These are phyloP conservation scores for Lodderomyces theae DNA, from an alignment of 1,139 yeast genomes.

Conservation along the genomic window DNA sequence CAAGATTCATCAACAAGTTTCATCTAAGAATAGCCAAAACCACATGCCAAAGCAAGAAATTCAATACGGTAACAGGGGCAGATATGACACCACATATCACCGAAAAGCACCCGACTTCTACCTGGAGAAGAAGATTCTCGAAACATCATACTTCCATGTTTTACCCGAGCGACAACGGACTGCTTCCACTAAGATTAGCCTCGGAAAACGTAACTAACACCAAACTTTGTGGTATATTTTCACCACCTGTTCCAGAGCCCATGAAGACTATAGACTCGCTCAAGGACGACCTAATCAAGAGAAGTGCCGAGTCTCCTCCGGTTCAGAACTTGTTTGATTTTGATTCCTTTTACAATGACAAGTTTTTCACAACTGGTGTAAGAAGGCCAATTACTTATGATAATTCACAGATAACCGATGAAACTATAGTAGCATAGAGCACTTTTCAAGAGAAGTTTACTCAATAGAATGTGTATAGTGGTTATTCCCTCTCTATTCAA, in stretches of 20 bases:
- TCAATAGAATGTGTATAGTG: neutral
- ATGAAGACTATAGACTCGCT: slow-evolving; percentile 11
- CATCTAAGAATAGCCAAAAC: neutral
- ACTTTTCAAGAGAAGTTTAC: too few species aligned
- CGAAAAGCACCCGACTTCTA: neutral
- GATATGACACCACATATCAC: neutral
- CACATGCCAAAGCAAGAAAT: neutral
- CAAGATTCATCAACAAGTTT: slow-evolving; percentile 3
- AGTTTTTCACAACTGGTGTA: slow-evolving; percentile 11
- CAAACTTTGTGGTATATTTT: slow-evolving; percentile 7
- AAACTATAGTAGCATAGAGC: slow-evolving; percentile 1
- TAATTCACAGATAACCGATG: slow-evolving; percentile 14
- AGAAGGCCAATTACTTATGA: slow-evolving; percentile 12
- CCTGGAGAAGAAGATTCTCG: slow-evolving; percentile 2
- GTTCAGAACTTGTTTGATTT: neutral
- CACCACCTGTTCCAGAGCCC: slow-evolving; percentile 10
- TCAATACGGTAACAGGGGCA: neutral
- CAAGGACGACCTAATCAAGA: neutral
- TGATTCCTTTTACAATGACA: slow-evolving; percentile 11
- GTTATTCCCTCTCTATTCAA: too few species aligned
- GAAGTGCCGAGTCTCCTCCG: neutral
- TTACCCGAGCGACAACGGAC: neutral
- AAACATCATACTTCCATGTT: slow-evolving; percentile 1
- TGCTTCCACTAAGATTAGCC: slow-evolving; percentile 6
- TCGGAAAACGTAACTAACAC: neutral